Evolutionary conservation across 1,284 basidiomycete species (phyloP), one percentile per base, ranked within the genome.

Genomic region (Coriolopsis trogii): DNA sequence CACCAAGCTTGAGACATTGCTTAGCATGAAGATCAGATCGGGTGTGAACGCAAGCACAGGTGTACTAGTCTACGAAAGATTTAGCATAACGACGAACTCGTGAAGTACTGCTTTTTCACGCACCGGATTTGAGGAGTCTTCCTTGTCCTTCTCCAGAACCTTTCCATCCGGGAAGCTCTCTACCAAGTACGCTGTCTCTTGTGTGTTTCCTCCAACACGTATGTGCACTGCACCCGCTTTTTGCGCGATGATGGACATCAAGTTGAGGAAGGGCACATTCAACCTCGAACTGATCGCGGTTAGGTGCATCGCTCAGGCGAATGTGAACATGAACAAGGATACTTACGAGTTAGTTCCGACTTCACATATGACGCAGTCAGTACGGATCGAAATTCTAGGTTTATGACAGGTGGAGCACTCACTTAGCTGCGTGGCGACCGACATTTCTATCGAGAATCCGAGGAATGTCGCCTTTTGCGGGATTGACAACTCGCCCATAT

Each of bases 371-470:
- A 6, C 15, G 13, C 4, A 57, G 41, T 40, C 38, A 21, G 28
- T 13, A 30, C 4, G 5, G 13, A 3, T 9, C 10, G 18, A 20
- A 12, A 8, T 26, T 13, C n/a, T n/a, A n/a, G n/a, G n/a, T n/a
- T n/a, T n/a, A n/a, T n/a, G n/a, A n/a, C n/a, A n/a, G 23, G 18
- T 4, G 7, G 15, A 9, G 12, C 12, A 53, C 57, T 47, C 40
- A 59, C 57, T 55, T 46, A 87, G 70, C 69, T 82, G 79, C 52
- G 79, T 79, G 1, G 79, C 80, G 10, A 90, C 84, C 18, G 84
- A 87, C 73, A 89, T 77, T 66, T 90, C 88, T 48, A 91, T 75
- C 2, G 83, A 86, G 59, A 89, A 87, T 0, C 88, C 87, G 43
- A 84, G 72, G 61, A 89, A 89, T 30, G 79, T 76, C 9, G 84